Conservation (phyloP, 177 flowering plant species). For the Vitis hybrid region DNA sequence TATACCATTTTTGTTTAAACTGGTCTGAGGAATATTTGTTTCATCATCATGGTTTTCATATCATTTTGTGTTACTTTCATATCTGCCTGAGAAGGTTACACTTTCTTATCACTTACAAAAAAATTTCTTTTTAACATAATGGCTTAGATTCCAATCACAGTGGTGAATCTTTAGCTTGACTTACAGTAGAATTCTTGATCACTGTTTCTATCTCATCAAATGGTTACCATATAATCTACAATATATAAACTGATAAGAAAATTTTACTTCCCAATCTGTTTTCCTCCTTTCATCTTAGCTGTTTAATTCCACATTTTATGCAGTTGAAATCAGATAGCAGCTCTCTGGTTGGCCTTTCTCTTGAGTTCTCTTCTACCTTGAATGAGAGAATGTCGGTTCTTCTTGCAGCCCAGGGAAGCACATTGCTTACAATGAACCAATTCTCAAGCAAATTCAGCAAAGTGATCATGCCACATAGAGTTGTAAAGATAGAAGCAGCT, state of each 20-base stretch:
- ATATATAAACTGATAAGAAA: background rate
- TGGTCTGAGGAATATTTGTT: no score
- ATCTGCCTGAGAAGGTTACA: no score
- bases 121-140: no score
- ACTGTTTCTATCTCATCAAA: background rate
- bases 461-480: slow-evolving; percentile 44
- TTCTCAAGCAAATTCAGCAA: slow-evolving; percentile 43
- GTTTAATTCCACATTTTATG: slow-evolving; percentile 5
- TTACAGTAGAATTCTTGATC: background rate
- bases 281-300: background rate
- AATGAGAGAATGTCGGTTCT: slow-evolving; percentile 42
- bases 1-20: no score
- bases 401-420: slow-evolving; percentile 43
- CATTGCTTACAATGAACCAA: slow-evolving; percentile 32
- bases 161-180: background rate
- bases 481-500: slow-evolving; percentile 21
- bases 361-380: slow-evolving; percentile 42
- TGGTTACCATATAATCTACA: background rate
- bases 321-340: slow-evolving; percentile 64
- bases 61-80: no score
- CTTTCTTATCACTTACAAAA: background rate
- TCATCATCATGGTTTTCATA: no score
- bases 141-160: background rate
- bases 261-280: background rate
- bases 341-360: slow-evolving; percentile 59